Evolutionary conservation across 768 basidiomycete genomes (phyloP), one percentile per base, ranked within the genome.

Genomic region (Coprinopsis marcescibilis): DNA sequence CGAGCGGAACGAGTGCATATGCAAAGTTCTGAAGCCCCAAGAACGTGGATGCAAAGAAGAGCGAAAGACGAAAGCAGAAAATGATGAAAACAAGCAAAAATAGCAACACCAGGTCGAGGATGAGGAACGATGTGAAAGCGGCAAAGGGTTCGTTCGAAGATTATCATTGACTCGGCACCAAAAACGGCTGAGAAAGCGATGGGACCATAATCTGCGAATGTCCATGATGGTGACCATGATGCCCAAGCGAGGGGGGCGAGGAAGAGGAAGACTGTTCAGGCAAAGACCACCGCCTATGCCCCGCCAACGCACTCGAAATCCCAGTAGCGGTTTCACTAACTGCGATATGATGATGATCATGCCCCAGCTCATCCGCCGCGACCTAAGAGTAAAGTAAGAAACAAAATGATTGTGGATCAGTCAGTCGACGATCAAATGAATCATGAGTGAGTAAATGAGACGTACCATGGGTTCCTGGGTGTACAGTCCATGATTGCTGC

Each of bases 131-230:
- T n/a, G n/a, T n/a, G n/a, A n/a, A n/a, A n/a, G n/a, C n/a, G n/a
- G n/a, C n/a, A n/a, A n/a, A n/a, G n/a, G n/a, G n/a, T n/a, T n/a
- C n/a, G n/a, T n/a, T n/a, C n/a, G 29, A 32, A 32, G 29, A 32
- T 37, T 19, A 10, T 43, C 41, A 43, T 27, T 43, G 41, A n/a
- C n/a, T n/a, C n/a, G n/a, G n/a, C n/a, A 43, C 17, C 26, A 43
- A 15, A 20, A 29, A 43, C 4, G 41, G 26, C 27, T 43, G 41
- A 7, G 41, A 27, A 17, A 43, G 41, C 11, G 41, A 27, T 11
- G 41, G 41, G 21, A 43, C 41, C 41, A 43, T 43, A 17, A 43
- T 43, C 4, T 43, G 41, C 4, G 26, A 24, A 43, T 43, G 26
- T 4, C 41, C 27, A 25, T 40, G 39, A 11, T 5, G 19, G 26